Evolutionary conservation across 805 yeast species (phyloP).

Genomic region (Metschnikowia henanensis): DNA sequence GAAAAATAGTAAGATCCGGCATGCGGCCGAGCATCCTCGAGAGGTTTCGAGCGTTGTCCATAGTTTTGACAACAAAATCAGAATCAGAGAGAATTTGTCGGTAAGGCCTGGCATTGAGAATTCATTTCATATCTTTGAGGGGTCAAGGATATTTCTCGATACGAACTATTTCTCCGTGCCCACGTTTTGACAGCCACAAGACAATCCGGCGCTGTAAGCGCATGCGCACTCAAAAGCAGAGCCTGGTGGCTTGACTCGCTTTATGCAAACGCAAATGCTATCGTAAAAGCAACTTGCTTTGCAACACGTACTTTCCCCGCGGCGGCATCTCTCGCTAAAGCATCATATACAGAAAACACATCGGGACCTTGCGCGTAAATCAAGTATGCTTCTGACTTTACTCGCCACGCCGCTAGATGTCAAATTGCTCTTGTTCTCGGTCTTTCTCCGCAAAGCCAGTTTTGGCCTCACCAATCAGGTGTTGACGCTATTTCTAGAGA

Average conservation of each 20-base stretch:
- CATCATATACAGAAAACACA: neutral
- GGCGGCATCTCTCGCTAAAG: neutral
- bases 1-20: neutral
- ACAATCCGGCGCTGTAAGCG: neutral
- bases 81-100: too few species aligned
- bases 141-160: too few species aligned
- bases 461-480: slow-evolving; percentile 83
- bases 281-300: neutral
- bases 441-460: slow-evolving; percentile 67
- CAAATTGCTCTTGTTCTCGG: slow-evolving; percentile 63
- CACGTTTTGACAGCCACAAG: too few species aligned
- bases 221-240: neutral
- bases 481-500: slow-evolving; percentile 62
- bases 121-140: too few species aligned
- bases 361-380: too few species aligned
- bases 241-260: neutral
- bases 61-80: too few species aligned
- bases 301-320: neutral
- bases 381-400: slow-evolving; percentile 8
- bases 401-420: slow-evolving; percentile 45
- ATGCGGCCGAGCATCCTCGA: too few species aligned
- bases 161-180: too few species aligned
- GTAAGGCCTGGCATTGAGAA: too few species aligned
- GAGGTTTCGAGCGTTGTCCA: too few species aligned
- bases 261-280: neutral